phyloP scores from a whole-genome alignment of 1,284 basidiomycete species.

The Trametes sp. region DNA sequence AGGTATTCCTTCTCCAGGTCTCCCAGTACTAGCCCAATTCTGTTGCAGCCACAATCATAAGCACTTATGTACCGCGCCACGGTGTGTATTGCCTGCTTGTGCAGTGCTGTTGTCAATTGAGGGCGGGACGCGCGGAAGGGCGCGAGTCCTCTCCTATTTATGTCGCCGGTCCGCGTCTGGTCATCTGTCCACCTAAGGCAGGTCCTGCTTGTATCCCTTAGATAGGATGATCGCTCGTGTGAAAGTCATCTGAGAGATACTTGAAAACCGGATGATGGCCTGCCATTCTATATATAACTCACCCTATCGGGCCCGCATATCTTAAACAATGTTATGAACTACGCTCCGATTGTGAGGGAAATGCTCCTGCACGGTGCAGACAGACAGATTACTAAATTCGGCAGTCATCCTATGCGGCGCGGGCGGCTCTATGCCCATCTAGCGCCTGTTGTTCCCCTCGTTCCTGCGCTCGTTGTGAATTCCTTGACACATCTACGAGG shows the following conservation, averaged over 20 bases:
- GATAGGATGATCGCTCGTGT: neutral
- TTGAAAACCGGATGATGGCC: neutral
- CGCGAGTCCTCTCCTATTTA: no score
- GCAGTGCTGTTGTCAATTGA: no score
- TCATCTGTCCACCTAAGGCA: neutral
- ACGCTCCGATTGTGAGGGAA: neutral
- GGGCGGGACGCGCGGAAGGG: no score
- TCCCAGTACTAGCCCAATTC: no score
- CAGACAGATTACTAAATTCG: neutral
- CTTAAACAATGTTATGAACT: neutral
- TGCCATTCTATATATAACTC: neutral
- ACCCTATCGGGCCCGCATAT: neutral
- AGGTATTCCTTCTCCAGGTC: no score
- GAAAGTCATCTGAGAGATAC: neutral
- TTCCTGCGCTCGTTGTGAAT: neutral
- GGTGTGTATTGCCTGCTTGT: no score
- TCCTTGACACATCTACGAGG: neutral
- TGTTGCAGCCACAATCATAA: no score
- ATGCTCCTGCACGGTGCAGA: neutral
- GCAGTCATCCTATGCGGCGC: neutral
- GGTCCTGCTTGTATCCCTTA: neutral
- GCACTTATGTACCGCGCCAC: no score
- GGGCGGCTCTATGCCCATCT: neutral
- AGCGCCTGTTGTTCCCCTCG: neutral
- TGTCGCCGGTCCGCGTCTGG: no score